phyloP scores from a whole-genome alignment of 192 early-diverging fungal genomes.

The Linnemannia elongata region DNA sequence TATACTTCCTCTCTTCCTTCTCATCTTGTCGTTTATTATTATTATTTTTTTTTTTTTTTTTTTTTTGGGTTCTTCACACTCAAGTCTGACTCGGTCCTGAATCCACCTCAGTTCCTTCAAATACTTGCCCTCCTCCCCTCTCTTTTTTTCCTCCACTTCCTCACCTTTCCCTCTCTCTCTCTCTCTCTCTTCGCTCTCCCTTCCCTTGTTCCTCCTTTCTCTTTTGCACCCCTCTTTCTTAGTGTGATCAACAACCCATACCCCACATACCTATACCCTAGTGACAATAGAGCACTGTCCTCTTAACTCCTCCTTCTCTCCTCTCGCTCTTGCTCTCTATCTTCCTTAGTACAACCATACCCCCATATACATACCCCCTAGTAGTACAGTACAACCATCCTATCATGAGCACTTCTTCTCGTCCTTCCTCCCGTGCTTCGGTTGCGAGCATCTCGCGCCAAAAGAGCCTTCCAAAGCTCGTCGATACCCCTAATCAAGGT shows the following conservation, averaged over 20 bases:
- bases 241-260: background rate
- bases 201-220: background rate
- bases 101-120: background rate
- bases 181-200: background rate
- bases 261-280: background rate
- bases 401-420: background rate
- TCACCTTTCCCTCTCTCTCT: constrained; percentile 2
- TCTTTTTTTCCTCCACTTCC: background rate
- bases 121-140: background rate
- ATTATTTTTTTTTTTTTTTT: background rate
- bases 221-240: background rate
- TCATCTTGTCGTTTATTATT: background rate
- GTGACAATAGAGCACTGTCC: background rate
- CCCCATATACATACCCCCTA: background rate
- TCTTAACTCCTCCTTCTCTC: background rate
- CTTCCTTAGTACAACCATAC: background rate
- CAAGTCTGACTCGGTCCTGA: background rate
- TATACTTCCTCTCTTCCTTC: too few species aligned
- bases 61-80: background rate
- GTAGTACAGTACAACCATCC: background rate
- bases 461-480: background rate
- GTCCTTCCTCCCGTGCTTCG: constrained; percentile 3
- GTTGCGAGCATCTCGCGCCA: background rate
- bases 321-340: background rate
- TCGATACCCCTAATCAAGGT: background rate